phyloP scores from a whole-genome alignment of 2,329 filamentous ascomycete species.

The Fusarium acutatum region DNA sequence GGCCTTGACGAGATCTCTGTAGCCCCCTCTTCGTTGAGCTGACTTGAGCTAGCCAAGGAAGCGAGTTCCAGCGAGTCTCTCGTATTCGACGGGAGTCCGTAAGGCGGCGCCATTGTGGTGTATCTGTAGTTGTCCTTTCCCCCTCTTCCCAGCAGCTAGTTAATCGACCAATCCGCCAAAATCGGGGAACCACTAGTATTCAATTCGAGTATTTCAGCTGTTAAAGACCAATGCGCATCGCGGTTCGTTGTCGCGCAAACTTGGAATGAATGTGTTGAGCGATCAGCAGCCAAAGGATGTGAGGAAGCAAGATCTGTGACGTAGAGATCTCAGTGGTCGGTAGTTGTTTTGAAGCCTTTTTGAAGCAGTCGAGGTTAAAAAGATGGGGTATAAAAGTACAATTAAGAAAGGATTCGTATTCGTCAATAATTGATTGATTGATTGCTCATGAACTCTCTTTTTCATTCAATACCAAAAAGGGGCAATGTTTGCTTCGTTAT shows the following conservation, averaged over 20 bases:
- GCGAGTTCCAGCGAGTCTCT: constrained; percentile 97
- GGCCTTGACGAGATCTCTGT: constrained; percentile 77
- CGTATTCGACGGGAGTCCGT: constrained; percentile 56
- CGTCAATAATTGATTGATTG: constrained; percentile 8
- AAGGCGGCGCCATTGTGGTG: constrained; percentile 53
- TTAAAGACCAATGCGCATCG: constrained; percentile 42
- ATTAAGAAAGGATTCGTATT: constrained; percentile 18
- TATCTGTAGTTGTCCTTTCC: background rate
- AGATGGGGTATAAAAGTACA: constrained; percentile 20
- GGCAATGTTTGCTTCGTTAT: constrained; percentile 10
- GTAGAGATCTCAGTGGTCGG: background rate
- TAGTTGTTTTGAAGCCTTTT: constrained; percentile 10
- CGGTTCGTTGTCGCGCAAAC: constrained; percentile 15
- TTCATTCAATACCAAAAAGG: constrained; percentile 35
- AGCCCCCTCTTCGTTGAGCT: constrained; percentile 60
- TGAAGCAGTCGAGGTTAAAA: constrained; percentile 23
- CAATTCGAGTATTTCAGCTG: constrained; percentile 11
- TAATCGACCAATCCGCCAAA: constrained; percentile 4
- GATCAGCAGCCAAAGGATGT: constrained; percentile 7
- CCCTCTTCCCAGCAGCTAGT: constrained; percentile 3
- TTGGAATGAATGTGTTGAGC: background rate
- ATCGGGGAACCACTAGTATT: constrained; percentile 11
- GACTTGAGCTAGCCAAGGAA: constrained; percentile 86
- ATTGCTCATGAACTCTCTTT: constrained; percentile 19
- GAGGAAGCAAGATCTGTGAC: constrained; percentile 21